These are phyloP conservation scores for Cutaneotrichosporon mucoides DNA, from an alignment of 1,284 basidiomycete species.

Conservation along the genomic window DNA sequence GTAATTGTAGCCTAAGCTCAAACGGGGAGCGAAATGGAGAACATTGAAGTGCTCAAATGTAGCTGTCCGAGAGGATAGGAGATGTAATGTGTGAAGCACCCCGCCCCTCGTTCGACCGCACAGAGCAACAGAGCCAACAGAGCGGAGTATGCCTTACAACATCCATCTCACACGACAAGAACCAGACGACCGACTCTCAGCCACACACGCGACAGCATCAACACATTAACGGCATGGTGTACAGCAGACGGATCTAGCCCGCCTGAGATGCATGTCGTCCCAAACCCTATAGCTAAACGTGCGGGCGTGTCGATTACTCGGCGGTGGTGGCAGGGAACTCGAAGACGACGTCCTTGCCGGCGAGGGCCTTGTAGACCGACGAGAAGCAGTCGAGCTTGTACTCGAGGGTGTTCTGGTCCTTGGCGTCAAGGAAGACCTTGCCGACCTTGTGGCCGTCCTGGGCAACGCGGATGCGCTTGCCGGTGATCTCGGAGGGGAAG, in stretches of 20 bases:
- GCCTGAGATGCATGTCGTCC: slow-evolving; percentile 36
- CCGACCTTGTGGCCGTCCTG: slow-evolving; percentile 88
- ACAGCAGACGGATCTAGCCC: slow-evolving; percentile 17
- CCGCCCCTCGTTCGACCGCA: too few relatives aligned
- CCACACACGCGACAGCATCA: not conserved
- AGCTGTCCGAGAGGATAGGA: too few relatives aligned
- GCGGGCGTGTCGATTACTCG: slow-evolving; percentile 32
- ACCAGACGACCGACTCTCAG: not conserved
- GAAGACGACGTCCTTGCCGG: slow-evolving; percentile 51
- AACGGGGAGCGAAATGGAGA: too few relatives aligned
- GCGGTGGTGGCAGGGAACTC: slow-evolving; percentile 46
- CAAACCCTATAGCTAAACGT: slow-evolving; percentile 22
- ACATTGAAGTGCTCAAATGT: too few relatives aligned
- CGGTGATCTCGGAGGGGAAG: slow-evolving; percentile 97
- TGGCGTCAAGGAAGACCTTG: slow-evolving; percentile 98
- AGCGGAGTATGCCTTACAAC: too few relatives aligned
- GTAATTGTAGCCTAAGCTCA: not conserved
- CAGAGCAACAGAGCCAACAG: too few relatives aligned
- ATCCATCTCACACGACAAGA: not conserved
- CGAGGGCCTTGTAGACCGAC: slow-evolving; percentile 49
- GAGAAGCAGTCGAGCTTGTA: slow-evolving; percentile 71
- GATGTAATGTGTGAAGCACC: too few relatives aligned
- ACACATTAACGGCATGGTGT: slow-evolving; percentile 1
- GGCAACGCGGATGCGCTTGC: slow-evolving; percentile 89
- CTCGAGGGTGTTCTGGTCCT: slow-evolving; percentile 97